Percentiles rank a stretch among this genome's conserved stretches.
Evolutionary conservation across 148 eudicot genomes (phyloP).

Genomic region (Persicaria tinctoria): DNA sequence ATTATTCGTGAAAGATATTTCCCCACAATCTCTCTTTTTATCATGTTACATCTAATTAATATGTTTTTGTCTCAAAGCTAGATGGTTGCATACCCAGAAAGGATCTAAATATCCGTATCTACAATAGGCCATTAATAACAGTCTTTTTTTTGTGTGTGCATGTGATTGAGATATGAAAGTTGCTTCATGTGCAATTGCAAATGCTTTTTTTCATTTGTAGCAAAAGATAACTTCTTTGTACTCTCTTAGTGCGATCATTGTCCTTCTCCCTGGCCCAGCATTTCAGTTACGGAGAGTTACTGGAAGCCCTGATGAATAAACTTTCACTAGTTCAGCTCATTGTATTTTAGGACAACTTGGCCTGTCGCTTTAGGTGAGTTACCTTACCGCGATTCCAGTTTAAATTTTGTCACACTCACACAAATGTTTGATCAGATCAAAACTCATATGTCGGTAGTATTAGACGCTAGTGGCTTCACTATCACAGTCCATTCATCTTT

Average conservation of each 20-base stretch:
- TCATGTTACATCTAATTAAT: conserved; percentile 1
- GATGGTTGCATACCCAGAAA: no score
- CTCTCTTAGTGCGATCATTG: background rate
- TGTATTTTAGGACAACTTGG: background rate
- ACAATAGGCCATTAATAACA: no score
- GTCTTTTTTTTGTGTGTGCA: no score
- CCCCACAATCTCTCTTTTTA: background rate
- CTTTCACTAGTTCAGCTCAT: background rate
- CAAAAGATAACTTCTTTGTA: background rate
- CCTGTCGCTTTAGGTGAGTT: background rate
- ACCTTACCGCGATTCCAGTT: background rate
- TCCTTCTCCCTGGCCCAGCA: conserved; percentile 5
- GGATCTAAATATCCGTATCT: no score
- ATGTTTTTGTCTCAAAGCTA: background rate
- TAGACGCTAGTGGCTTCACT: conserved; percentile 26
- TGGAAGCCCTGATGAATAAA: background rate
- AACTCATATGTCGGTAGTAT: background rate
- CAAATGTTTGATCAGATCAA: background rate
- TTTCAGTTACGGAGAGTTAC: background rate
- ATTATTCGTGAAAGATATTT: background rate
- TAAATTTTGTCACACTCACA: background rate
- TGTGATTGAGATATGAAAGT: background rate
- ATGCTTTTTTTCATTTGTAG: background rate
- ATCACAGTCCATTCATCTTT: conserved; percentile 30
- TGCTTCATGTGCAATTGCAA: background rate